Base-by-base conservation (phyloP, 176 grass and related monocot species). In the Echinochloa phyllopogon region DNA sequence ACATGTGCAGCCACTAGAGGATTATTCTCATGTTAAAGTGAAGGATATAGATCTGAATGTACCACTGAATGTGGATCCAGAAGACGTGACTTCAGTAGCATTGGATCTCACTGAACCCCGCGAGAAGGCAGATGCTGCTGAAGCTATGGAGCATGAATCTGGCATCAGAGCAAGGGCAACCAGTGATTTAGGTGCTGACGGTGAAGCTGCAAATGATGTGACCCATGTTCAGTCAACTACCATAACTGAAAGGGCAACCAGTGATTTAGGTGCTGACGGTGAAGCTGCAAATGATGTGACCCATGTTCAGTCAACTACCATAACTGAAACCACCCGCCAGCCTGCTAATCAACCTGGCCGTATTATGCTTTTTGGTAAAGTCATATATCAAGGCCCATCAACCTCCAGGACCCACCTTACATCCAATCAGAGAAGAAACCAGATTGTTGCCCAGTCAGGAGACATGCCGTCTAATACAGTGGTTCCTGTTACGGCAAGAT, bases 331-430 rank as follows among this genome's bases (percentile, higher is more conserved):
- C 25, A 43, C 64, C 57, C 61, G 80, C 55, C 79, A 66, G 23
- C 36, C 29, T 49, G 72, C 39, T 66, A 33, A 87, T 48, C 43
- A 63, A 38, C 62, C 88, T 4, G 60, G 73, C 17, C 79, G 88
- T 81, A 57, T 89, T 27, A 84, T 68, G 69, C 83, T 94, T 15
- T 91, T 94, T 72, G 92, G 89, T 43, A 72, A 83, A 82, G 83
- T 91, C 48, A 79, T 91, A 41, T 77, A 58, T 58, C 67, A 80
- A 77, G 38, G 79, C 6, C 67, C 20, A 47, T 67, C 20, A 47
- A 60, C 92, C 24, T 68, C 74, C 29, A 53, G 83, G 78, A 90
- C 78, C 51, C 25, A 57, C 27, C 27, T 8, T 36, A 39, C 41
- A 69, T 80, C 76, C 24, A 59, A 16, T 13, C 65, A 75, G 40